phyloP scores from a whole-genome alignment of 306 rosid species.

The Rosa chinensis region DNA sequence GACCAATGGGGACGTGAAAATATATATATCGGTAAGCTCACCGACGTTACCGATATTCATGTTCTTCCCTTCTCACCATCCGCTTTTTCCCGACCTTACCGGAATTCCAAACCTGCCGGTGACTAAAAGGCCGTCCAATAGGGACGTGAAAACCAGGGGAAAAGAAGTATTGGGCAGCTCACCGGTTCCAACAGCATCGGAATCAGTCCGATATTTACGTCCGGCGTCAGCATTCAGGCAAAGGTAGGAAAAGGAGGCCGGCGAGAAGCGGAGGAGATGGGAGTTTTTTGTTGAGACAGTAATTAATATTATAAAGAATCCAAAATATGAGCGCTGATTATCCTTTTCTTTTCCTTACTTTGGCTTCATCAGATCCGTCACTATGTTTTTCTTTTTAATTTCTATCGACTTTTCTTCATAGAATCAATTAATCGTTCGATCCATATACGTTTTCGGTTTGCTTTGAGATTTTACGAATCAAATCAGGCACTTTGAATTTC shows the following conservation, averaged over 20 bases:
- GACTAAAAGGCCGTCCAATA: neutral
- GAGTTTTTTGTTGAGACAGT: neutral
- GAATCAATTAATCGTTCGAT: no score
- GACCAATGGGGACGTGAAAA: no score
- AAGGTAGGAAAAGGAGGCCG: neutral
- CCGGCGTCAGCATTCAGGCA: neutral
- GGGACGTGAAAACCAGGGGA: no score
- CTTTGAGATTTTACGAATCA: no score
- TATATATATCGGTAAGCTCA: no score
- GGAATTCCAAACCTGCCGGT: neutral
- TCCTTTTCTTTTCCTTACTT: neutral
- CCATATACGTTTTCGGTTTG: no score
- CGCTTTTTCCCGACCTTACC: neutral
- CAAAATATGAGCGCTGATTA: neutral
- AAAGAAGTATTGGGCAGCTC: neutral
- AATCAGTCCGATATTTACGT: neutral
- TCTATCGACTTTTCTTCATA: no score
- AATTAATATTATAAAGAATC: no score
- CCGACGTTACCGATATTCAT: no score
- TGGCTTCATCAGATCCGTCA: neutral
- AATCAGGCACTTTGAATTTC: no score
- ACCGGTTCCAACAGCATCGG: neutral
- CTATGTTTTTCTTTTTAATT: no score
- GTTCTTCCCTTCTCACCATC: neutral
- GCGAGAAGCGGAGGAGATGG: neutral